Conservation (phyloP, 192 early-diverging fungal species). For the Mortierella alpina region DNA sequence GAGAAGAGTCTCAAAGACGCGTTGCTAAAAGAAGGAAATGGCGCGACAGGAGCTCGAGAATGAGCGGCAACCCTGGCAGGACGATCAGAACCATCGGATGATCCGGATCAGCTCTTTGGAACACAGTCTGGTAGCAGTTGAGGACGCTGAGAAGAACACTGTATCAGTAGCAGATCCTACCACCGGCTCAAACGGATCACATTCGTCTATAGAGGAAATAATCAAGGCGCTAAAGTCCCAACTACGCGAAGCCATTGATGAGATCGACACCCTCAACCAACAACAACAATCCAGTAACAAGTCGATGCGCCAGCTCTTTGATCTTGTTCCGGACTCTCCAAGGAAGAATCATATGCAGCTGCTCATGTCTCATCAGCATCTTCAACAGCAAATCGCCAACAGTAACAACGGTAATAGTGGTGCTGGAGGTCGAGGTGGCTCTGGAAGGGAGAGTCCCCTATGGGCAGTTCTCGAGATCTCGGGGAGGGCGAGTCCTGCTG, state of each 20-base stretch:
- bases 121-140: slow-evolving; percentile 43
- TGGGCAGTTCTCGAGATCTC: not conserved
- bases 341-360: slow-evolving; percentile 37
- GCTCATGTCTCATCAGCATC: slow-evolving; percentile 22
- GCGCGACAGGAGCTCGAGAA: slow-evolving; percentile 43
- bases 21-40: slow-evolving; percentile 44
- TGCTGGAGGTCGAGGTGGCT: not conserved
- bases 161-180: not conserved
- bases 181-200: not conserved
- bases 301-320: slow-evolving; percentile 40
- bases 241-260: slow-evolving; percentile 45
- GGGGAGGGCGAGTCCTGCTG: slow-evolving; percentile 4
- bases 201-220: not conserved
- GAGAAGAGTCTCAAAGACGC: slow-evolving; percentile 54
- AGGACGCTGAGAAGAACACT: slow-evolving; percentile 19
- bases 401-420: not conserved
- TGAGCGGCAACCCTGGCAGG: slow-evolving; percentile 45
- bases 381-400: slow-evolving; percentile 11
- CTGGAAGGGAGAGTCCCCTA: too few species aligned
- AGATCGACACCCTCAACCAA: slow-evolving; percentile 28
- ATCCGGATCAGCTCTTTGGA: slow-evolving; percentile 36
- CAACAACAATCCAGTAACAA: slow-evolving; percentile 46
- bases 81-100: slow-evolving; percentile 39
- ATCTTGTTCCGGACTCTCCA: slow-evolving; percentile 26
- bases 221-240: slow-evolving; percentile 16